Evolutionary conservation across 768 basidiomycete genomes (phyloP).

Genomic region (Trametes elegans): DNA sequence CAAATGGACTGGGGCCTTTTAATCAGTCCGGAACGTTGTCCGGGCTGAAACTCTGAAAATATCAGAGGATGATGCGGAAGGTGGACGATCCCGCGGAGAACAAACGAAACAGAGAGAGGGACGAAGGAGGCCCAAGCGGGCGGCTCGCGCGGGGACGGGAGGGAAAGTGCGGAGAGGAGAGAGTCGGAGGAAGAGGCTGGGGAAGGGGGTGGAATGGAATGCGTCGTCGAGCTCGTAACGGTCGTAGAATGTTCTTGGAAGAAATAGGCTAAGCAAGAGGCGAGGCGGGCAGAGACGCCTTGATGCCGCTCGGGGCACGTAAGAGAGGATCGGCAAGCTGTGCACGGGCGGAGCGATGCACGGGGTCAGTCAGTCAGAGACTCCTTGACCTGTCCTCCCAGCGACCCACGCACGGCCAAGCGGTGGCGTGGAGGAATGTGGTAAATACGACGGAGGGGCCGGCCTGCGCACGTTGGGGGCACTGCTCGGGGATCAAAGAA

Average conservation of each 20-base stretch:
- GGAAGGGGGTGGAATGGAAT: constrained; percentile 18
- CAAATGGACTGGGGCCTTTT: constrained; percentile 11
- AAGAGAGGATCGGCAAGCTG: constrained; percentile 13
- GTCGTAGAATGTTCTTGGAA: constrained; percentile 16
- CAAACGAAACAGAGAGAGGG: not conserved
- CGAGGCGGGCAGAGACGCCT: constrained; percentile 2
- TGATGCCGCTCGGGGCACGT: not conserved
- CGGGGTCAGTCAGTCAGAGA: too few relatives aligned
- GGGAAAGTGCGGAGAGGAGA: not conserved
- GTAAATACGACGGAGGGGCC: not conserved
- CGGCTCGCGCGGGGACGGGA: not conserved
- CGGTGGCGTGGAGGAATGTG: not conserved
- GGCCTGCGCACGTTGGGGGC: constrained; percentile 6
- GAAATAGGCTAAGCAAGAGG: constrained; percentile 11
- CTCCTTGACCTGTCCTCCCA: too few relatives aligned
- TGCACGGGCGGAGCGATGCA: constrained; percentile 7
- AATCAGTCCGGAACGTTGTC: constrained; percentile 9
- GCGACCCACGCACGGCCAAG: constrained; percentile 4
- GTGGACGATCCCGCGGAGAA: not conserved
- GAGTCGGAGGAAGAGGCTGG: not conserved
- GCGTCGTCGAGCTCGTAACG: constrained; percentile 17
- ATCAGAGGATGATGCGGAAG: not conserved
- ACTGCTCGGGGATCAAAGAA: not conserved
- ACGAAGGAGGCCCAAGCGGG: not conserved
- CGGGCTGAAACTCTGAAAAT: not conserved